These are phyloP conservation scores for Chaetomiaceae sp. DNA, from an alignment of 2,329 filamentous ascomycete species.

Conservation along the genomic window DNA sequence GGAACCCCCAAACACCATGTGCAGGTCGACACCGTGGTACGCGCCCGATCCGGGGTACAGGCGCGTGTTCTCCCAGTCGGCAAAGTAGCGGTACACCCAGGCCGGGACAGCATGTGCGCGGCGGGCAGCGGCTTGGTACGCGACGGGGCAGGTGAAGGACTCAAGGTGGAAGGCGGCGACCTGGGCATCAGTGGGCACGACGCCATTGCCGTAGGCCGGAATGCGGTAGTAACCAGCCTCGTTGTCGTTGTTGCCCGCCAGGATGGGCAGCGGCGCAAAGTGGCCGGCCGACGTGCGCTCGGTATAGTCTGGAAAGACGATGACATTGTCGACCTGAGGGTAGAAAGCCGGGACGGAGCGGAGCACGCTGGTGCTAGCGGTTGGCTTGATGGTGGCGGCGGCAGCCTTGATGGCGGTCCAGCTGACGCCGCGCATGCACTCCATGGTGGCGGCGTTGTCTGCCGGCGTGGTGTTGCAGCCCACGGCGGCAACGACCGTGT, in stretches of 20 bases:
- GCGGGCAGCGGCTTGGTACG: conserved; percentile 35
- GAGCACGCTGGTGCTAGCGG: conserved; percentile 33
- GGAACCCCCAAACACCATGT: conserved; percentile 43
- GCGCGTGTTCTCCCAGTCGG: conserved; percentile 45
- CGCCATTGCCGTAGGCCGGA: conserved; percentile 33
- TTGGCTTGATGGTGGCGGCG: conserved; percentile 32
- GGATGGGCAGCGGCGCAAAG: conserved; percentile 39
- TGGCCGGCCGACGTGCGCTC: conserved; percentile 30
- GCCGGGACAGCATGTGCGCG: conserved; percentile 32
- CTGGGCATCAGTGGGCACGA: conserved; percentile 35
- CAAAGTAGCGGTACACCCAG: conserved; percentile 45
- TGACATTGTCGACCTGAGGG: conserved; percentile 37
- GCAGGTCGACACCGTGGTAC: conserved; percentile 45
- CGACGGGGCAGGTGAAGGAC: conserved; percentile 43
- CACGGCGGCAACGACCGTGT: conserved; percentile 35
- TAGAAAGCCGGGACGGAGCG: conserved; percentile 38
- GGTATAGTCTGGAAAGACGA: conserved; percentile 40
- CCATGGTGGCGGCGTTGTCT: conserved; percentile 27
- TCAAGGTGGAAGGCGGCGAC: conserved; percentile 39
- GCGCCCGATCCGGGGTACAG: conserved; percentile 42
- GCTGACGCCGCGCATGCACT: conserved; percentile 35
- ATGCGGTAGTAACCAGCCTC: conserved; percentile 46
- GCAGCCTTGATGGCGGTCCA: conserved; percentile 36
- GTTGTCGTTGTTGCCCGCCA: conserved; percentile 41
- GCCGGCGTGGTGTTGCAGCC: conserved; percentile 31